These are phyloP conservation scores for Cladochytrium tenue DNA, from an alignment of 371 early-diverging fungal species.

Conservation along the genomic window DNA sequence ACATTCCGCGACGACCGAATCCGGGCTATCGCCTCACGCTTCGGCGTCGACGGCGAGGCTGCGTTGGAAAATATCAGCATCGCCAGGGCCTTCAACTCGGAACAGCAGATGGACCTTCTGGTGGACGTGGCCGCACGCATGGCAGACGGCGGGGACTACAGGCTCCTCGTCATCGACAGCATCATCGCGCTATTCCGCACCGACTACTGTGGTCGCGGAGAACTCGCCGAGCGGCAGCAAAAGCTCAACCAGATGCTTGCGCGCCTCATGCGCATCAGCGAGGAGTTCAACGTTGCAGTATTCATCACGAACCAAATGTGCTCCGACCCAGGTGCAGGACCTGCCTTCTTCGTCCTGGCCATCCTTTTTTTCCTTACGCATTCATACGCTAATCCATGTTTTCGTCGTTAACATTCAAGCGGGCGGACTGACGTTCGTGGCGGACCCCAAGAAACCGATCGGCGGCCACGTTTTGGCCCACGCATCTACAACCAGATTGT, in stretches of 20 bases:
- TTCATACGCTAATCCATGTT: too few relatives aligned
- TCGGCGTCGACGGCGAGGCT: constrained; percentile 54
- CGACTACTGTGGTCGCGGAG: constrained; percentile 95
- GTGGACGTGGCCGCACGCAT: constrained; percentile 42
- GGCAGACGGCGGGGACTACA: constrained; percentile 52
- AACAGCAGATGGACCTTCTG: constrained; percentile 93
- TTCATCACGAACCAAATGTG: constrained; percentile 83
- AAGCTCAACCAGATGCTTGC: constrained; percentile 80
- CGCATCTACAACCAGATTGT: constrained; percentile 80
- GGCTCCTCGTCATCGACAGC: constrained; percentile 91
- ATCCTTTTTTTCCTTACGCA: not conserved
- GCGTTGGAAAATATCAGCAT: constrained; percentile 93
- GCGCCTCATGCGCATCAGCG: constrained; percentile 76
- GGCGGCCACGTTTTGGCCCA: constrained; percentile 85
- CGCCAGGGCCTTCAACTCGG: constrained; percentile 97
- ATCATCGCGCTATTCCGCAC: constrained; percentile 97
- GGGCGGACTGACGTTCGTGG: constrained; percentile 45
- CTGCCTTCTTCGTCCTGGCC: not conserved
- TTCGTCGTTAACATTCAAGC: too few relatives aligned
- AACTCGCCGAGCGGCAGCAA: constrained; percentile 88
- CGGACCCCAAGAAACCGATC: constrained; percentile 94
- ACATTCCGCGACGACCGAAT: constrained; percentile 97
- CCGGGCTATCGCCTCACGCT: constrained; percentile 85
- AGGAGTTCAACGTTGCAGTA: constrained; percentile 86
- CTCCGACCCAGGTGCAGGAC: constrained; percentile 33